phyloP scores from a whole-genome alignment of 2,329 filamentous ascomycete genomes.

The Amylocarpus encephaloides region DNA sequence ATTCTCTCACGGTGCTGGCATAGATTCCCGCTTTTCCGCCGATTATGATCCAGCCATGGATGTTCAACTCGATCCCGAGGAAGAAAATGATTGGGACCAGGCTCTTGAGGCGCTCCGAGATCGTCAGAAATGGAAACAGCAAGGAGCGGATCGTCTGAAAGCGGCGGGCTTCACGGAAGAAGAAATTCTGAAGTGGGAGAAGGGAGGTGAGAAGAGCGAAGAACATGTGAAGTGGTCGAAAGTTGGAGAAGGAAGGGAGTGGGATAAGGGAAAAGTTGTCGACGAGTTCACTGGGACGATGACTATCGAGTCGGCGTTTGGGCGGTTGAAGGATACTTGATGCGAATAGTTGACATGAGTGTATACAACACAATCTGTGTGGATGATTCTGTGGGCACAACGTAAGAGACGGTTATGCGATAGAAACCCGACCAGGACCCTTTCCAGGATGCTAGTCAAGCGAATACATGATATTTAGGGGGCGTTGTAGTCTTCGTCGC shows the following conservation, averaged over 20 bases:
- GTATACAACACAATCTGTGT: neutral
- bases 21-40: conserved; percentile 74
- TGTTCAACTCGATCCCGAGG: conserved; percentile 43
- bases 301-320: conserved; percentile 23
- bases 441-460: too few species aligned
- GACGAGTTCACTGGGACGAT: conserved; percentile 46
- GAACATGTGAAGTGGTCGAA: conserved; percentile 67
- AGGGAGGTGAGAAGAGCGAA: conserved; percentile 51
- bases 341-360: neutral
- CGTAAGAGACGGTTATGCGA: too few species aligned
- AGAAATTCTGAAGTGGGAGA: conserved; percentile 67
- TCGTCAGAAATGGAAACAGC: conserved; percentile 68
- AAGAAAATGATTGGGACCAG: conserved; percentile 68
- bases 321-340: conserved; percentile 21
- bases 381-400: too few species aligned
- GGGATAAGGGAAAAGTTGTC: conserved; percentile 59
- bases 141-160: conserved; percentile 68
- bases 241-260: conserved; percentile 45
- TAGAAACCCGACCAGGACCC: too few species aligned
- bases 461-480: too few species aligned
- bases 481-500: too few species aligned
- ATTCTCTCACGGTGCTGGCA: conserved; percentile 53
- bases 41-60: conserved; percentile 55
- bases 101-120: conserved; percentile 73
- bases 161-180: conserved; percentile 73